Base-by-base conservation (phyloP, 2,329 filamentous ascomycete genomes). In the Cytospora piceae region DNA sequence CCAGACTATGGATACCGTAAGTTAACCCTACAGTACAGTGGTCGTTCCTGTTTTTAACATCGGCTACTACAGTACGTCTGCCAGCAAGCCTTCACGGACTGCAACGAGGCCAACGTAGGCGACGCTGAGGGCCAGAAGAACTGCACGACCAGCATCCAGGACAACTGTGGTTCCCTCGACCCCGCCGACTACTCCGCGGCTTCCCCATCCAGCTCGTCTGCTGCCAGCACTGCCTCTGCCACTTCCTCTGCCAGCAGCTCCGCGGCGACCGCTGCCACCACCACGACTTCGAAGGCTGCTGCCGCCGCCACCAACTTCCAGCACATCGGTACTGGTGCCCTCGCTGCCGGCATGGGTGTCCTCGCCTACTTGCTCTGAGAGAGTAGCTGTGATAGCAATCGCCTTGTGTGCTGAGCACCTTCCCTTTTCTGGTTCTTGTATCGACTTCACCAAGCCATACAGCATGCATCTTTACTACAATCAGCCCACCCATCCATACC, bases 321-420 rank as follows among this genome's bases (percentile, higher is more conserved):
- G 61, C 69, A 74, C 69, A 67, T 78, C 66, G 76, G 80, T 71
- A 81, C 81, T 66, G 81, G 81, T 57, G 79, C 78, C 52, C 82
- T 81, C 8, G 81, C 79, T 39, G 78, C 81, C 51, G 85, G 83
- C 66, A 73, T 83, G 54, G 84, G 83, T 63, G 73, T 86, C 54
- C 75, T 86, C 68, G 84, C 83, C 69, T 83, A 82, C 70, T 73
- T 85, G 69, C 73, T 86, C 72, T 85, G 80, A 70, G 67, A 68
- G 58, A 65, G 49, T 42, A 52, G 63, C 51, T 37, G 49, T 29
- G 22, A 60, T 39, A 32, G 61, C 61, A 64, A 59, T 22, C 31
- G 51, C 20, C 54, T 54, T 67, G 61, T 67, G 61, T 52, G 61
- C 58, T 59, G 56, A 55, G 22, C 64, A 61, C 62, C 46, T 42